Conservation (phyloP, 176 grass and related monocot species). For the Neostapfia colusana region DNA sequence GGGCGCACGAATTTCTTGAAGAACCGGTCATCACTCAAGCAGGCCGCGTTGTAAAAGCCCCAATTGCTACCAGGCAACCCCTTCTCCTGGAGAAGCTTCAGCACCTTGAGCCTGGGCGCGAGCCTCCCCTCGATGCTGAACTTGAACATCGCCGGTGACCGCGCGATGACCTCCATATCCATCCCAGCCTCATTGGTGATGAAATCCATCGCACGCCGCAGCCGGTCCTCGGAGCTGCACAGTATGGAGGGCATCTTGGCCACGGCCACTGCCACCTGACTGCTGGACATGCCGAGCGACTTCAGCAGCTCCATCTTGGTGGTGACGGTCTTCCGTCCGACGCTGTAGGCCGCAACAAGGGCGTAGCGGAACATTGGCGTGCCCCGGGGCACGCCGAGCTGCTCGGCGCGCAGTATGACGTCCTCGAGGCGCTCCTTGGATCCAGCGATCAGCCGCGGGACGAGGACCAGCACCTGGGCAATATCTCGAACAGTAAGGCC, state of each 20-base stretch:
- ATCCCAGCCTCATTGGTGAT: conserved; percentile 1
- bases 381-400: not conserved
- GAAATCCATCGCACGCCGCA: conserved; percentile 2
- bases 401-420: not conserved
- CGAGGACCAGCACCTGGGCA: not conserved
- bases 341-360: not conserved
- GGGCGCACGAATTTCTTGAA: not conserved
- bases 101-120: conserved; percentile 12
- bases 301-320: conserved; percentile 16
- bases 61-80: not conserved
- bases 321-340: not conserved
- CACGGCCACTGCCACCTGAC: conserved; percentile 9
- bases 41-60: not conserved
- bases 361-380: conserved; percentile 10
- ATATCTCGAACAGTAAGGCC: conserved; percentile 2
- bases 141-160: not conserved
- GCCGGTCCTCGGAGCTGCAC: not conserved
- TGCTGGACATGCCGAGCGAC: not conserved
- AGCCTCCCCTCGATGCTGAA: conserved; percentile 14
- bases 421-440: not conserved
- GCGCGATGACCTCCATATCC: not conserved
- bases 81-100: conserved; percentile 3
- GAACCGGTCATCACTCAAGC: not conserved
- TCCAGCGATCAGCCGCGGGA: not conserved
- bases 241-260: not conserved